Conservation (phyloP, 2,329 filamentous ascomycete genomes). For the Diaporthe destruens region DNA sequence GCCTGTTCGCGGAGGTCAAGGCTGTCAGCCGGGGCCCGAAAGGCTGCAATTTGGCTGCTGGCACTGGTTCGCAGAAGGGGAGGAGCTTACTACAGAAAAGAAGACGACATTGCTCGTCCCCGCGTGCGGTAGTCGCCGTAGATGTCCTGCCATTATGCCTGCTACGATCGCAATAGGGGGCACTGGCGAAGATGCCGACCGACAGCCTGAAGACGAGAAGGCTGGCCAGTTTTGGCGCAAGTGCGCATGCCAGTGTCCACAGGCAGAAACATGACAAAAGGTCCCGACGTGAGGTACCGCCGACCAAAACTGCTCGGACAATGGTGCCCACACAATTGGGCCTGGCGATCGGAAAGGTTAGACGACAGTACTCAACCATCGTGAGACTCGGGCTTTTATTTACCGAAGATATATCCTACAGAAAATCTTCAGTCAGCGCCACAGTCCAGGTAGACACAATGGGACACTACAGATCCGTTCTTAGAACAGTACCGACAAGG, state of each 20-base stretch:
- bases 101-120: constrained; percentile 71
- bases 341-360: constrained; percentile 45
- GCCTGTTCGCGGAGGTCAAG: constrained; percentile 53
- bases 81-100: constrained; percentile 70
- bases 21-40: background rate
- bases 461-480: background rate
- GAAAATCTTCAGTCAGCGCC: background rate
- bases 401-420: constrained; percentile 68
- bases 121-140: constrained; percentile 68
- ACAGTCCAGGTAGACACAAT: background rate
- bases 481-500: constrained; percentile 59
- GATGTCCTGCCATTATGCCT: constrained; percentile 75
- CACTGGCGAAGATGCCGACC: constrained; percentile 65
- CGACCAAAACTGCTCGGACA: constrained; percentile 76
- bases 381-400: constrained; percentile 43
- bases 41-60: rapidly evolving
- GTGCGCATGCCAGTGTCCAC: constrained; percentile 68
- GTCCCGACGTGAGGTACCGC: constrained; percentile 58
- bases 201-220: constrained; percentile 69
- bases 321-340: constrained; percentile 72
- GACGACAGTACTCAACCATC: background rate
- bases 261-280: constrained; percentile 62
- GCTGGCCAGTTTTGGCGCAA: constrained; percentile 65
- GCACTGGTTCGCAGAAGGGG: rapidly evolving
- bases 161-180: constrained; percentile 72